Base-by-base conservation (phyloP, 495 filamentous ascomycete genomes). In the Annulohypoxylon maeteangense region DNA sequence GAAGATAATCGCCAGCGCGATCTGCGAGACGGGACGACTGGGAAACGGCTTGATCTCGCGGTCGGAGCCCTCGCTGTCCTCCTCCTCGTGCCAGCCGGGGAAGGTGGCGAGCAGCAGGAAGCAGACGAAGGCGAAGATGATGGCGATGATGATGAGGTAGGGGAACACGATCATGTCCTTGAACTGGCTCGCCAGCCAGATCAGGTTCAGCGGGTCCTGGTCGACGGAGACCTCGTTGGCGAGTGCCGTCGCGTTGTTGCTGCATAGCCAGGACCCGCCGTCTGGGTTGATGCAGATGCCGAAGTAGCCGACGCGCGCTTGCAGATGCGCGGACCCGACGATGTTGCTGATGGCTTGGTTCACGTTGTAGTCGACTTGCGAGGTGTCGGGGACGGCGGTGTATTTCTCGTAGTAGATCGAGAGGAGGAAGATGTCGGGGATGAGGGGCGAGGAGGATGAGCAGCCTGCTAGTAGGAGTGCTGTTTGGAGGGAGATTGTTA, bases 301-400 rank as follows among this genome's bases (percentile, higher is more conserved):
- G 56, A 76, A 83, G 74, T 78, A 81, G 54, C 79, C 77, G 4
- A 93, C 91, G 58, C 91, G 85, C 11, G 90, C 90, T 71, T 91
- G 88, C 12, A 93, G 78, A 32, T 84, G 81, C 16, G 91, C 90
- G 54, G 78, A 75, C 68, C 90, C 90, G 53, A 92, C 90, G 53
- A 93, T 90, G 79, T 91, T 91, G 71, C 86, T 83, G 69, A 93
- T 91, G n/a, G 89, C 90, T 12, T 85, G 84, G 62, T 90, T 89
- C 61, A 94, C 91, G 38, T 90, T 91, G 61, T 93, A 94, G 76
- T 95, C 87, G 59, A 94, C 93, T 82, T 98, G 94, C 20, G 93
- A 84, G 20, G 90, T 88, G 76, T 87, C 87, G 62, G 89, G 90
- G n/a, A 83, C 81, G 22, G 90, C 87, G 25, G 85, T 84, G 79